These are phyloP conservation scores for Peniophora sp. DNA, from an alignment of 1,284 basidiomycete species.

Conservation along the genomic window DNA sequence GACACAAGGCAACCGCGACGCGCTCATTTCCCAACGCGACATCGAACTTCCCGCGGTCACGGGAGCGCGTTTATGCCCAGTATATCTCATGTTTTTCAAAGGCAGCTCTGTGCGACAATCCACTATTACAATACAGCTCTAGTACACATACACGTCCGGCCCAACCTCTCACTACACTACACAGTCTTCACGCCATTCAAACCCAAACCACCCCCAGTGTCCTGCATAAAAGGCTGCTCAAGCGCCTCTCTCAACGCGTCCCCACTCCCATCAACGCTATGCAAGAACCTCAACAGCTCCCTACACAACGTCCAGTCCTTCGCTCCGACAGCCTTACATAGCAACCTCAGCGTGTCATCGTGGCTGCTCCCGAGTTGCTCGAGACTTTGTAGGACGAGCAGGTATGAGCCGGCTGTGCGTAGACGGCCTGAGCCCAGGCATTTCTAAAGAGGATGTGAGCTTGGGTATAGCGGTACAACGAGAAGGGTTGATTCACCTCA, in stretches of 20 bases:
- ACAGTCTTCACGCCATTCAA: background rate
- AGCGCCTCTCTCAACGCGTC: slow-evolving; percentile 58
- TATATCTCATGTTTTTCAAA: no score
- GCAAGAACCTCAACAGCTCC: slow-evolving; percentile 87
- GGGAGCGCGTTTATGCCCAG: background rate
- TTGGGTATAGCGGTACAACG: background rate
- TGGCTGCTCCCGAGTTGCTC: slow-evolving; percentile 82
- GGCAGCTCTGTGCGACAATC: no score
- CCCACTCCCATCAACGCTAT: slow-evolving; percentile 85
- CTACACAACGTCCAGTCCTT: slow-evolving; percentile 80
- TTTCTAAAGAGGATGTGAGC: slow-evolving; percentile 34
- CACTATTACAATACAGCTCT: no score
- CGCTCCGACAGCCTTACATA: slow-evolving; percentile 65
- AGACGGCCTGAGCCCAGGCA: slow-evolving; percentile 73
- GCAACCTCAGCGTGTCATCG: slow-evolving; percentile 70
- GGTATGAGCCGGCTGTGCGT: slow-evolving; percentile 88
- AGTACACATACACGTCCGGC: no score
- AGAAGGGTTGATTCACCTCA: slow-evolving; percentile 45
- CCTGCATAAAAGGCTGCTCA: slow-evolving; percentile 20
- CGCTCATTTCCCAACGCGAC: no score
- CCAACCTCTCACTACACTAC: no score
- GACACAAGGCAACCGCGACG: background rate
- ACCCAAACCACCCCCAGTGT: background rate
- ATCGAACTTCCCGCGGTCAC: background rate
- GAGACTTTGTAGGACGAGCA: slow-evolving; percentile 89